Base-by-base conservation (phyloP, 2,329 filamentous ascomycete genomes). In the Claviceps sp. region DNA sequence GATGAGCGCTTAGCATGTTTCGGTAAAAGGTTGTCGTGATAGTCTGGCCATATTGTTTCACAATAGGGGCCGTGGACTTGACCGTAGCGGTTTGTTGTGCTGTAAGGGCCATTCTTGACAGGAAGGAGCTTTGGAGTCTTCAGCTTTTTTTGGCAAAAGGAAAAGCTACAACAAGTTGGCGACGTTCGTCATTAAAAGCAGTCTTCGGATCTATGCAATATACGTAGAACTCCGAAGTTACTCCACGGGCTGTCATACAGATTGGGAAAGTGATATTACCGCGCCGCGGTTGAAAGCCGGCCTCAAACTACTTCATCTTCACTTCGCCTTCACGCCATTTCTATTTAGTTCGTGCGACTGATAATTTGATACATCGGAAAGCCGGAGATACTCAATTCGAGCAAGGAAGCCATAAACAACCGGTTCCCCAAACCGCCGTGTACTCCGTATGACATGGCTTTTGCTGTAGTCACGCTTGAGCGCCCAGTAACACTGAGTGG, bases 21-120 rank as follows among this genome's bases (percentile, higher is more conserved):
- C 72, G 69, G 71, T 91, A 90, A 71, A 91, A 89, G 55, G 76
- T 69, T 1, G 71, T 74, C n/a, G 85, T 88, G 66, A 90, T 87
- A 45, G 74, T 69, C 17, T 71, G 71, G 66, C 86, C 86, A 63
- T 89, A 78, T 55, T 80, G 72, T 56, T 80, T 76, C 7, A 90
- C 75, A 17, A 88, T 76, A 2, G 86, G 86, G 40, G 82, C 85
- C 2, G 86, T 91, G 39, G 86, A 74, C 67, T 88, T 90, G 71
- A 93, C 82, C 58, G 85, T 81, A 54, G 76, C 69, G 56, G 83
- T 74, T 70, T 91, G 86, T 39, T 75, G 70, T 26, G 75, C 68
- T 11, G 82, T 82, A 53, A 88, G 69, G 52, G 76, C 62, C 71
- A 73, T 74, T 48, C 2, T 56, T 46, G 40, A 13, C 36, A 23